A percentile compares a stretch with the other conserved stretches of the same genome.
Evolutionary conservation across 2,329 filamentous ascomycete species (phyloP).

Genomic region (Cryphonectria parasitica): DNA sequence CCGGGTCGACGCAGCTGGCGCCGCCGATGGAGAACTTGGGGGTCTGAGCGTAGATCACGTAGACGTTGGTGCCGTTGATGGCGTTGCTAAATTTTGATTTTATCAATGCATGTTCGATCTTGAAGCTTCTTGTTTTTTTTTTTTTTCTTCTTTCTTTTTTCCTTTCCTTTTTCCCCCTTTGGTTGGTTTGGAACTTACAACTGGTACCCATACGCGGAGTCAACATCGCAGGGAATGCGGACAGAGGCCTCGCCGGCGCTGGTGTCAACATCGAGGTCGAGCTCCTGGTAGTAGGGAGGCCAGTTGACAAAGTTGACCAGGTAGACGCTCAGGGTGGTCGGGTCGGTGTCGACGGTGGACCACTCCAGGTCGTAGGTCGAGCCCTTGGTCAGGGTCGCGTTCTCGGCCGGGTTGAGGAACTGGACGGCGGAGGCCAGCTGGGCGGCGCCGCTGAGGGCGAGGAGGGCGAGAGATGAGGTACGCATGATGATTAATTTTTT

Average conservation of each 20-base stretch:
- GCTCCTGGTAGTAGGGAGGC: constrained; percentile 44
- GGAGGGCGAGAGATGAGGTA: not conserved
- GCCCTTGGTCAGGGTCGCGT: constrained; percentile 44
- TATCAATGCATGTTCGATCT: not conserved
- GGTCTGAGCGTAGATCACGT: constrained; percentile 48
- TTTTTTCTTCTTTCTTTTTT: too few relatives aligned
- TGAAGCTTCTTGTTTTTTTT: not conserved
- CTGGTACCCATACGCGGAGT: constrained; percentile 44
- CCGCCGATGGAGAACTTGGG: constrained; percentile 43
- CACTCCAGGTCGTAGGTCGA: constrained; percentile 41
- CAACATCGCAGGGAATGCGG: constrained; percentile 43
- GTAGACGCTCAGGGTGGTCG: constrained; percentile 44
- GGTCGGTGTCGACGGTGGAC: constrained; percentile 46
- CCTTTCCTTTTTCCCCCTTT: too few relatives aligned
- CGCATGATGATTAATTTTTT: constrained; percentile 8
- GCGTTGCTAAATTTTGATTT: constrained; percentile 39
- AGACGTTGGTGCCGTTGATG: constrained; percentile 51
- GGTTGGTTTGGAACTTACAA: constrained; percentile 35
- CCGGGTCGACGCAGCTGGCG: constrained; percentile 36
- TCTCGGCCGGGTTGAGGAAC: constrained; percentile 38
- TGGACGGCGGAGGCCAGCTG: constrained; percentile 39
- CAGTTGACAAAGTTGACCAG: constrained; percentile 51
- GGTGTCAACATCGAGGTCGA: constrained; percentile 43
- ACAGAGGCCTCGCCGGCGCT: constrained; percentile 39
- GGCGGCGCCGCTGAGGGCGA: constrained; percentile 36